Base-by-base conservation (phyloP, 2,329 filamentous ascomycete species). In the Emergomyces africanus region DNA sequence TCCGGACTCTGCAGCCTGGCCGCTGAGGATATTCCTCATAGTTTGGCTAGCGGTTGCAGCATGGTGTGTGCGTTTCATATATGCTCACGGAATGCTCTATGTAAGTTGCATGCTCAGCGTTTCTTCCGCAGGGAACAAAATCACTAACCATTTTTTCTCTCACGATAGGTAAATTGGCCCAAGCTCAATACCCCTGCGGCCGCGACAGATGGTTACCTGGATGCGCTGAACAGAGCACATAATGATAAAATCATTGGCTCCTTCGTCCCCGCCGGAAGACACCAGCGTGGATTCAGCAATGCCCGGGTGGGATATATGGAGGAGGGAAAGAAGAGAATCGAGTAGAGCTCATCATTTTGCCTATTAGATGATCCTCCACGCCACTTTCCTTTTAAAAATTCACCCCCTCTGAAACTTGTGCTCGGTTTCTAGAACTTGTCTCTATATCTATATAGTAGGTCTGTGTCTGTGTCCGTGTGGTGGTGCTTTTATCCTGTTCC, bases 261-360 rank as follows among this genome's bases (percentile, higher is more conserved):
- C 15, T 82, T 95, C 62, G 81, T 95, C 25, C 70, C 73, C 39
- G 64, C 68, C 6, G 79, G 81, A 33, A 77, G 75, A 62, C 90
- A 95, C 69, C 89, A 95, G 74, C 81, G 91, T 18, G 90, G 90
- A 2, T 82, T 89, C 62, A 96, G 90, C 75, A 89, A 88, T 64
- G 86, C 87, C 49, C 81, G 89, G 62, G 86, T 95, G 66, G 81
- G 89, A 37, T 94, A 87, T 66, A 83, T 95, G 58, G 94, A 99
- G 73, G 94, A 99, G 75, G 94, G 94, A 57, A 99, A 99, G 82
- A 99, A 96, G 82, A 89, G 94, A 71, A 95, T 95, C 69, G 94
- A 99, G 64, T 78, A 71, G 62, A 61, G 3, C 18, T 20, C 6
- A 50, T 25, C 53, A 28, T 57, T 49, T 48, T 25, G 2, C 15